These are phyloP conservation scores for Colletotrichum tamarilloi DNA, from an alignment of 2,329 filamentous ascomycete species.

Conservation along the genomic window DNA sequence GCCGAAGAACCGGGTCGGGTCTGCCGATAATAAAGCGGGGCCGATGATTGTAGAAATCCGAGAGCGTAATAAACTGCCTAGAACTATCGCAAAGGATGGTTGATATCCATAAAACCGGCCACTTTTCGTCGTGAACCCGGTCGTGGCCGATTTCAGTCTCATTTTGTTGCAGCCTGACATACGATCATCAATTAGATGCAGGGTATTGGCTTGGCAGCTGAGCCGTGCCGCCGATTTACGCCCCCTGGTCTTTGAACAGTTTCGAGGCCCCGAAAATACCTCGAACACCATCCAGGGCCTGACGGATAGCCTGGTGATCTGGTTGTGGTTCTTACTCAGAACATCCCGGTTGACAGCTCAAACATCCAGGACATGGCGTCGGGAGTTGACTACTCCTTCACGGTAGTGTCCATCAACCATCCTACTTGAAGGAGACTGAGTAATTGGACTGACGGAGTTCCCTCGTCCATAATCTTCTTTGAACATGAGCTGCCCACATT, in stretches of 20 bases:
- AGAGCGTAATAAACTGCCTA: background rate
- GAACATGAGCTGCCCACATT: background rate
- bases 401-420: background rate
- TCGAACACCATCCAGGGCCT: background rate
- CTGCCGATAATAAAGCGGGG: background rate
- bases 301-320: background rate
- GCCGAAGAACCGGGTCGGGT: background rate
- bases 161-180: background rate
- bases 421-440: background rate
- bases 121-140: background rate
- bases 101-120: background rate
- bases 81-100: background rate
- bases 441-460: background rate
- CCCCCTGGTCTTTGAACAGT: background rate
- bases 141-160: background rate
- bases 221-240: background rate
- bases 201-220: constrained; percentile 26
- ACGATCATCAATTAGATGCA: background rate
- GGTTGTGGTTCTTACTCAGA: background rate
- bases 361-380: background rate
- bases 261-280: constrained; percentile 8
- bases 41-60: background rate
- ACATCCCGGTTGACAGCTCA: constrained; percentile 15
- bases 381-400: background rate
- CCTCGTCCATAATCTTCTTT: background rate